Percentiles rank a stretch among this genome's conserved stretches.
Evolutionary conservation across 495 filamentous ascomycete species (phyloP).

Genomic region (Immersiella caudata): DNA sequence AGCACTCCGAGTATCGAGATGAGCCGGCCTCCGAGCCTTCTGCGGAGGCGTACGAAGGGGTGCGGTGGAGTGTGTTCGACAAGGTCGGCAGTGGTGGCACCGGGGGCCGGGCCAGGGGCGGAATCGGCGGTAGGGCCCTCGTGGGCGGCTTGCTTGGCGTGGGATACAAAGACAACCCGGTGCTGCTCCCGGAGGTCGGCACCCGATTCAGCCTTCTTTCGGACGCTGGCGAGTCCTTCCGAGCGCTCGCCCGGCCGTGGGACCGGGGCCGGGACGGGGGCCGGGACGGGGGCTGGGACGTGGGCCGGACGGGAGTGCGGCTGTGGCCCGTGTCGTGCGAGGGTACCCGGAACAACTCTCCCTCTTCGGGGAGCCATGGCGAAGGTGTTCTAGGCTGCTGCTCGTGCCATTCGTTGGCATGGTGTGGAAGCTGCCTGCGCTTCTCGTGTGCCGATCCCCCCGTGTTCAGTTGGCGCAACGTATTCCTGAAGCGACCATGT

Average conservation of each 20-base stretch:
- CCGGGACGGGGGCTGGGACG: constrained; percentile 8
- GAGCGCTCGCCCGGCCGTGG: constrained; percentile 1
- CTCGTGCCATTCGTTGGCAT: neutral
- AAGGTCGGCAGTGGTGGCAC: neutral
- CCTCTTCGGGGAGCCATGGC: constrained; percentile 2
- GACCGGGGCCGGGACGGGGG: constrained; percentile 6
- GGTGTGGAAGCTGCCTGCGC: neutral
- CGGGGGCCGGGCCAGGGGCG: neutral
- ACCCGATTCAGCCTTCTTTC: constrained; percentile 30
- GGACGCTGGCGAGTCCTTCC: constrained; percentile 29
- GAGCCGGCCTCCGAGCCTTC: constrained; percentile 26
- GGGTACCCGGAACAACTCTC: neutral
- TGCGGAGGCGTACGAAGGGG: constrained; percentile 25
- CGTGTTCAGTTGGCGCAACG: constrained; percentile 19
- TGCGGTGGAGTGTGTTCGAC: neutral
- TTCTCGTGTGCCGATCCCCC: constrained; percentile 5
- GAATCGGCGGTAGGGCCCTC: constrained; percentile 30
- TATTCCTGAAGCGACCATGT: constrained; percentile 12
- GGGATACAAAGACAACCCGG: constrained; percentile 35
- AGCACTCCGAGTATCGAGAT: constrained; percentile 26
- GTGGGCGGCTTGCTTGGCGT: constrained; percentile 27
- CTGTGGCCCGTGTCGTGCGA: constrained; percentile 2
- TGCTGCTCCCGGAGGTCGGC: constrained; percentile 12
- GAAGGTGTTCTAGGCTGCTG: neutral
- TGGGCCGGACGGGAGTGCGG: neutral